These are phyloP conservation scores for Cystobasidium pallidum DNA, from an alignment of 1,284 basidiomycete genomes.

Conservation along the genomic window DNA sequence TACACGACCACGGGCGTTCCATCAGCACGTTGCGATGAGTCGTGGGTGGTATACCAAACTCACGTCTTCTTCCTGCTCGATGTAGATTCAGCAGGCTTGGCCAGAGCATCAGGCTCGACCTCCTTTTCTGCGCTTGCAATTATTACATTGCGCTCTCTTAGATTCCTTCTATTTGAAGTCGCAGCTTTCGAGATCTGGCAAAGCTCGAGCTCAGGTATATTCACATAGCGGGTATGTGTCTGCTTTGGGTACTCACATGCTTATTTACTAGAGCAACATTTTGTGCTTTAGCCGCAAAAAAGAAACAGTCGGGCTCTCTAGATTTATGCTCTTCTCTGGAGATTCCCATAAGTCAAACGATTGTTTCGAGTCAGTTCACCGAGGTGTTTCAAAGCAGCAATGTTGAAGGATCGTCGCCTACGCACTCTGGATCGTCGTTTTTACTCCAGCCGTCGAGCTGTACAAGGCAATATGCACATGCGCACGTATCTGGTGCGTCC, in stretches of 20 bases:
- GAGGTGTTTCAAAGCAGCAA: background rate
- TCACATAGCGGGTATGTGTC: background rate
- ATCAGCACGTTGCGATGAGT: too few relatives aligned
- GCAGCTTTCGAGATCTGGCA: background rate
- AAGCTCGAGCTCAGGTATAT: background rate
- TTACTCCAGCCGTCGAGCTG: conserved; percentile 56
- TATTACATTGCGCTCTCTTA: background rate
- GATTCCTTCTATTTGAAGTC: background rate
- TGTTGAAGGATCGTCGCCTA: background rate
- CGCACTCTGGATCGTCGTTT: conserved; percentile 54
- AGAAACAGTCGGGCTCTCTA: conserved; percentile 54
- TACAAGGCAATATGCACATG: conserved; percentile 55
- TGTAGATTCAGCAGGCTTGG: background rate
- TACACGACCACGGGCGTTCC: too few relatives aligned
- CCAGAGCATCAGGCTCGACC: background rate
- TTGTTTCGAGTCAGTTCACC: background rate
- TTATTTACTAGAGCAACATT: background rate
- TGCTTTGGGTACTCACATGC: background rate
- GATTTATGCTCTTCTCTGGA: conserved; percentile 53
- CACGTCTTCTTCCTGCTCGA: conserved; percentile 16
- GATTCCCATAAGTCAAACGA: background rate
- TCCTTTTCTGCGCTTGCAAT: background rate
- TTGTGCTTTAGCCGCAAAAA: conserved; percentile 49
- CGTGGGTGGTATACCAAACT: background rate
- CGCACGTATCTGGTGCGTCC: conserved; percentile 53